Conservation (phyloP, 2,329 filamentous ascomycete genomes). For the Magnaporthiopsis rhizophila region DNA sequence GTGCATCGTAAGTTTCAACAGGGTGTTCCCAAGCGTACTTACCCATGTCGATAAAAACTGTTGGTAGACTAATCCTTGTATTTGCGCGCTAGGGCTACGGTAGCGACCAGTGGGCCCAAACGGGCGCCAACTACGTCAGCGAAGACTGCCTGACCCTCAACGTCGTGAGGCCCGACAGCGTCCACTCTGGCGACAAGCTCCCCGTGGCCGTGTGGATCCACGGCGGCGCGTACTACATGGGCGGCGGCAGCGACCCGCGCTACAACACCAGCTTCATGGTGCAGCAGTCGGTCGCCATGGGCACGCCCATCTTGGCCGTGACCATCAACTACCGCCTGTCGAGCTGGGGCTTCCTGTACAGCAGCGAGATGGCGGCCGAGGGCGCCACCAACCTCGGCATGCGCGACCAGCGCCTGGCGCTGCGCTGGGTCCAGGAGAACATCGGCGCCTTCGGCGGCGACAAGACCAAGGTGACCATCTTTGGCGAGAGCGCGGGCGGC, state of each 20-base stretch:
- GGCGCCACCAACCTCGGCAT: conserved; percentile 43
- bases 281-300: conserved; percentile 30
- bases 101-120: conserved; percentile 14
- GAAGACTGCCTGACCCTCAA: conserved; percentile 11
- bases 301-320: conserved; percentile 37
- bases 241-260: conserved; percentile 33
- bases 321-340: conserved; percentile 39
- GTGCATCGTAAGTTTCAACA: conserved; percentile 27
- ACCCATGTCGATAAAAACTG: no score
- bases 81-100: no score
- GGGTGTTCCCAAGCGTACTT: no score
- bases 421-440: conserved; percentile 43
- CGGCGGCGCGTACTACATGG: conserved; percentile 26
- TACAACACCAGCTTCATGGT: conserved; percentile 57
- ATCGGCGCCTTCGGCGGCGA: conserved; percentile 41
- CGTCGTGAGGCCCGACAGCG: conserved; percentile 41
- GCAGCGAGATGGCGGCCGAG: conserved; percentile 30
- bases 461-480: conserved; percentile 38
- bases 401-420: conserved; percentile 39
- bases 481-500: conserved; percentile 46
- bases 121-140: conserved; percentile 14
- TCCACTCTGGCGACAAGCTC: conserved; percentile 21
- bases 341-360: conserved; percentile 44
- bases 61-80: no score
- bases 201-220: conserved; percentile 55